phyloP scores from a whole-genome alignment of 495 filamentous ascomycete genomes.

The Trichocladium antarcticum region DNA sequence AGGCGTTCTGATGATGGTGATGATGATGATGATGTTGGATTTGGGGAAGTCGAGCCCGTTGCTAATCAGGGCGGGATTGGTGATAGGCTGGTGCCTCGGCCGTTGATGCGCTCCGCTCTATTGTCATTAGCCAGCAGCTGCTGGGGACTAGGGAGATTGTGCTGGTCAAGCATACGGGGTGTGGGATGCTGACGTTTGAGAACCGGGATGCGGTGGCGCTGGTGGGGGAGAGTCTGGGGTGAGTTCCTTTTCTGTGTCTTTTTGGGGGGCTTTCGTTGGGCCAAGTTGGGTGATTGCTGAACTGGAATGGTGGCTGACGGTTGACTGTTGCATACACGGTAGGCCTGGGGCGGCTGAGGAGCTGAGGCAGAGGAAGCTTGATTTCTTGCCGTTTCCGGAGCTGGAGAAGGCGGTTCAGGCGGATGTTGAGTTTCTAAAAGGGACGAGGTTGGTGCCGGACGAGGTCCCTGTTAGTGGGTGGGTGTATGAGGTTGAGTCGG shows the following conservation, averaged over 20 bases:
- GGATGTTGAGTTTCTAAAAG: slow-evolving; percentile 55
- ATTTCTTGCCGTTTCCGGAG: slow-evolving; percentile 57
- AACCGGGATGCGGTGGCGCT: slow-evolving; percentile 50
- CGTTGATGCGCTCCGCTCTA: slow-evolving; percentile 56
- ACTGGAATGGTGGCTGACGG: too few relatives aligned
- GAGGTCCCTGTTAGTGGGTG: slow-evolving; percentile 56
- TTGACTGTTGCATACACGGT: too few relatives aligned
- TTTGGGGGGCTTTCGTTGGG: too few relatives aligned
- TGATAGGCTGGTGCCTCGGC: slow-evolving; percentile 49
- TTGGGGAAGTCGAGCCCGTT: not conserved
- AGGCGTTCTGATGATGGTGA: not conserved
- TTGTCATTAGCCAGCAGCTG: slow-evolving; percentile 72
- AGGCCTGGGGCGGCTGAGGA: slow-evolving; percentile 16
- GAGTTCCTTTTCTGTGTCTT: slow-evolving; percentile 2
- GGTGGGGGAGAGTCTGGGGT: slow-evolving; percentile 47
- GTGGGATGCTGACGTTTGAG: slow-evolving; percentile 72
- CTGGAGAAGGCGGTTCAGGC: slow-evolving; percentile 52
- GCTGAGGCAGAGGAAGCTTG: slow-evolving; percentile 20
- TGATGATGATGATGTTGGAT: not conserved
- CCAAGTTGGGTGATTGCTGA: too few relatives aligned
- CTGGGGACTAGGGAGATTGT: slow-evolving; percentile 70
- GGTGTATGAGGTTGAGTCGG: slow-evolving; percentile 72
- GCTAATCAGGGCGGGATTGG: too few relatives aligned
- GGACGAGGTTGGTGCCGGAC: slow-evolving; percentile 46
- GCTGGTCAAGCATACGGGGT: slow-evolving; percentile 68